phyloP scores from a whole-genome alignment of 306 rosid species.

The Oxytropis ochrocephala region DNA sequence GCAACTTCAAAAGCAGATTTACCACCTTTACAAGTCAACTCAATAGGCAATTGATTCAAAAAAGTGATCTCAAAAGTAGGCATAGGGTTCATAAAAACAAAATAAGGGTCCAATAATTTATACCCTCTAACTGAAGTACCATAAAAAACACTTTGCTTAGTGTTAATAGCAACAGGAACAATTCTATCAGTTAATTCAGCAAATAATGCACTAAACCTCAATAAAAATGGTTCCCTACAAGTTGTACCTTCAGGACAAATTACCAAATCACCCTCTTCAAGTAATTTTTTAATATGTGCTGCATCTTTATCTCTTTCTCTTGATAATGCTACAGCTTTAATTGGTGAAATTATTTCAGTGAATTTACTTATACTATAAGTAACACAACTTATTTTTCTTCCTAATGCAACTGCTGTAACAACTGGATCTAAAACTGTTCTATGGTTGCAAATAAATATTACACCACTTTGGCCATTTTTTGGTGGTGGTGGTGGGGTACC shows the following conservation, averaged over 20 bases:
- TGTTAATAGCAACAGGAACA: conserved; percentile 83
- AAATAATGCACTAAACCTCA: conserved; percentile 84
- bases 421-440: conserved; percentile 82
- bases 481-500: conserved; percentile 90
- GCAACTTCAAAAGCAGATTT: conserved; percentile 82
- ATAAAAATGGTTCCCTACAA: conserved; percentile 71
- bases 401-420: conserved; percentile 59
- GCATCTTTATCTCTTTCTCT: conserved; percentile 86
- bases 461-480: conserved; percentile 65
- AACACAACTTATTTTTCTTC: conserved; percentile 81
- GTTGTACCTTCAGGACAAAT: conserved; percentile 95
- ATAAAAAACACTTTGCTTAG: conserved; percentile 68
- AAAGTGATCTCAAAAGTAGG: conserved; percentile 79
- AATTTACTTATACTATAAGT: conserved; percentile 92
- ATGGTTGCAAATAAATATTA: conserved; percentile 78
- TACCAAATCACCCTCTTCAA: conserved; percentile 81
- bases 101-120: conserved; percentile 75
- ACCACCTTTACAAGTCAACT: conserved; percentile 69
- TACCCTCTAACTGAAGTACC: conserved; percentile 68
- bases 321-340: conserved; percentile 68
- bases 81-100: conserved; percentile 90
- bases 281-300: conserved; percentile 52
- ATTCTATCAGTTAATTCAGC: conserved; percentile 77
- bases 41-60: conserved; percentile 59
- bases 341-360: conserved; percentile 66